Evolutionary conservation across 1,284 basidiomycete species (phyloP).

Genomic region (Athelia psychrophila): DNA sequence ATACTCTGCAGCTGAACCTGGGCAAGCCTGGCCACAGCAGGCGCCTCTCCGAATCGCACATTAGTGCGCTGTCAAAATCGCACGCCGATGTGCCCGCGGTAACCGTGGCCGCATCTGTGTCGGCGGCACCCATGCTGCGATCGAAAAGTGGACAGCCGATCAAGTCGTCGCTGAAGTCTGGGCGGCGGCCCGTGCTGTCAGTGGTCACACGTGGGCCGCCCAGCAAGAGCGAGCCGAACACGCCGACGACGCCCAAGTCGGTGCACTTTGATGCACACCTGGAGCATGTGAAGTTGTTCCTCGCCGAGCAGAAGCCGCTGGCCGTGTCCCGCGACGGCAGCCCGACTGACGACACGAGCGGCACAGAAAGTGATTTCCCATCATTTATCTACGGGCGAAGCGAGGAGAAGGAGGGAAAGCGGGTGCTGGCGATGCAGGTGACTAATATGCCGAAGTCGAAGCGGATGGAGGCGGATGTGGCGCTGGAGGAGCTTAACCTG

Average conservation of each 20-base stretch:
- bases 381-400: constrained; percentile 54
- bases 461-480: constrained; percentile 39
- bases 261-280: constrained; percentile 94
- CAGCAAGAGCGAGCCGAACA: constrained; percentile 58
- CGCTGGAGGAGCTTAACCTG: constrained; percentile 54
- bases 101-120: constrained; percentile 12
- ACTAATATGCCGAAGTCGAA: constrained; percentile 47
- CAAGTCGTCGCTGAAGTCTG: constrained; percentile 86
- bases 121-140: constrained; percentile 44
- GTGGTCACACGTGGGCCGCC: constrained; percentile 46
- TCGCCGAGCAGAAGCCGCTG: constrained; percentile 90
- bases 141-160: constrained; percentile 94
- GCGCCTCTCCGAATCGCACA: constrained; percentile 33
- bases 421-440: constrained; percentile 49
- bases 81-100: constrained; percentile 7
- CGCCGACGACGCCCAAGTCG: constrained; percentile 66
- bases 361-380: constrained; percentile 67
- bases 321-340: constrained; percentile 91
- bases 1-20: too few relatives aligned
- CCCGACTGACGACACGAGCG: constrained; percentile 78
- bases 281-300: constrained; percentile 91
- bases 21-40: constrained; percentile 20
- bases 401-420: constrained; percentile 35
- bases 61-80: constrained; percentile 18
- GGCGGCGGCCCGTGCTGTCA: constrained; percentile 43